These are phyloP conservation scores for Chrysoporthe austroafricana DNA, from an alignment of 2,329 filamentous ascomycete genomes.

Conservation along the genomic window DNA sequence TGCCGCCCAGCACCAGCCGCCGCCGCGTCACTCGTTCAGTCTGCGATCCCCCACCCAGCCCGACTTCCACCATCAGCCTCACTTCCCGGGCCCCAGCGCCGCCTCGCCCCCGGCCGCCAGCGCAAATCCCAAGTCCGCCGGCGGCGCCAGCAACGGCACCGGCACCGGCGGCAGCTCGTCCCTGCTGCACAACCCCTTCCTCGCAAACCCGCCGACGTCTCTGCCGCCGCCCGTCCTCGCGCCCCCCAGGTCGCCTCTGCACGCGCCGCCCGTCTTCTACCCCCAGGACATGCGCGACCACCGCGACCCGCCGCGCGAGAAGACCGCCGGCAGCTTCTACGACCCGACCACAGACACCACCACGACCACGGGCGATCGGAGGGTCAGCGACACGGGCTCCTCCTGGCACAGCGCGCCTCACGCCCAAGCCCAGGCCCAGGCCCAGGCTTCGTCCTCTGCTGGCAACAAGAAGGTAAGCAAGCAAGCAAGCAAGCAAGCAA, in stretches of 20 bases:
- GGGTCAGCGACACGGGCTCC: slow-evolving; percentile 48
- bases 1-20: slow-evolving; percentile 29
- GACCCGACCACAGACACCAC: slow-evolving; percentile 57
- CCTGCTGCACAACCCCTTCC: slow-evolving; percentile 30
- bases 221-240: slow-evolving; percentile 27
- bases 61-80: slow-evolving; percentile 41
- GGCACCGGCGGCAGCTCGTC: slow-evolving; percentile 31
- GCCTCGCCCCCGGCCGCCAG: slow-evolving; percentile 32
- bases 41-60: slow-evolving; percentile 54
- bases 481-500: neutral
- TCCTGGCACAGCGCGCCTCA: slow-evolving; percentile 42
- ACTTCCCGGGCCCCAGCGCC: slow-evolving; percentile 37
- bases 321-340: slow-evolving; percentile 53
- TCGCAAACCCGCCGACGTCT: slow-evolving; percentile 23
- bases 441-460: slow-evolving; percentile 34
- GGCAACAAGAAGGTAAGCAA: slow-evolving; percentile 47
- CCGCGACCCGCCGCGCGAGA: slow-evolving; percentile 41
- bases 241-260: slow-evolving; percentile 48
- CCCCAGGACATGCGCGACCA: slow-evolving; percentile 36
- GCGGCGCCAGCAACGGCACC: slow-evolving; percentile 37
- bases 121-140: slow-evolving; percentile 30
- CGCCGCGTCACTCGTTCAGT: slow-evolving; percentile 50
- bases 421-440: slow-evolving; percentile 44
- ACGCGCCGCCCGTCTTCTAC: slow-evolving; percentile 49
- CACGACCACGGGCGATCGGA: slow-evolving; percentile 49